These are phyloP conservation scores for Yamadazyma sp. DNA, from an alignment of 805 yeast species.

Conservation along the genomic window DNA sequence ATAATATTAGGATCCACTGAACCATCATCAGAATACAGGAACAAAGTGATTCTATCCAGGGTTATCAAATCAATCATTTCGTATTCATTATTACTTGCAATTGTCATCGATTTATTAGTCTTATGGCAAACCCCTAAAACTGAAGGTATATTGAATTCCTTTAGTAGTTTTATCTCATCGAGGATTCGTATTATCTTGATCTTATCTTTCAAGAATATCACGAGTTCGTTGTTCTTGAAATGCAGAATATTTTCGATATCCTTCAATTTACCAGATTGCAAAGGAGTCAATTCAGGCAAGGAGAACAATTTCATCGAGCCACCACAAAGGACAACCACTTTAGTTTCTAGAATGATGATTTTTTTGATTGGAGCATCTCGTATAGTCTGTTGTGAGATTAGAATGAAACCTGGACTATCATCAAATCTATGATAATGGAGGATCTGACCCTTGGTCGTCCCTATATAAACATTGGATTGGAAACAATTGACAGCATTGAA, in stretches of 20 bases:
- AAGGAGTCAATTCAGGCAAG: slow-evolving; percentile 38
- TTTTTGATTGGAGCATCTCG: slow-evolving; percentile 18
- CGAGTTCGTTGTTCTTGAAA: slow-evolving; percentile 10
- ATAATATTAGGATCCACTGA: slow-evolving; percentile 21
- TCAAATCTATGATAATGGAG: slow-evolving; percentile 39
- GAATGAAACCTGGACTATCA: slow-evolving; percentile 33
- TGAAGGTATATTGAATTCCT: slow-evolving; percentile 30
- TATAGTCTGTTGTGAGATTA: slow-evolving; percentile 16
- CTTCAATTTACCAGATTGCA: slow-evolving; percentile 33
- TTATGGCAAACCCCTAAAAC: slow-evolving; percentile 24
- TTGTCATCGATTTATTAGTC: slow-evolving; percentile 26
- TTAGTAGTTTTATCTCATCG: slow-evolving; percentile 27
- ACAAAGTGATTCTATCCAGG: slow-evolving; percentile 29
- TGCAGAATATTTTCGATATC: slow-evolving; percentile 33
- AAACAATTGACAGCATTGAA: slow-evolving; percentile 15
- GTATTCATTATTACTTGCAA: slow-evolving; percentile 31
- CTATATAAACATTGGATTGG: slow-evolving; percentile 33
- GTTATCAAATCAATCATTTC: slow-evolving; percentile 36
- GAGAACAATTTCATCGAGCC: slow-evolving; percentile 23
- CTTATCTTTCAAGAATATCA: slow-evolving; percentile 27
- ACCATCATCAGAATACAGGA: slow-evolving; percentile 9
- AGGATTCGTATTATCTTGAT: slow-evolving; percentile 30
- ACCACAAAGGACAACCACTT: slow-evolving; percentile 23
- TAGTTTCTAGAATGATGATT: slow-evolving; percentile 23
- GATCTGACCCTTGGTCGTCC: slow-evolving; percentile 34